Evolutionary conservation across 2,329 filamentous ascomycete species (phyloP).

Genomic region (Lasiodiplodia sp.): DNA sequence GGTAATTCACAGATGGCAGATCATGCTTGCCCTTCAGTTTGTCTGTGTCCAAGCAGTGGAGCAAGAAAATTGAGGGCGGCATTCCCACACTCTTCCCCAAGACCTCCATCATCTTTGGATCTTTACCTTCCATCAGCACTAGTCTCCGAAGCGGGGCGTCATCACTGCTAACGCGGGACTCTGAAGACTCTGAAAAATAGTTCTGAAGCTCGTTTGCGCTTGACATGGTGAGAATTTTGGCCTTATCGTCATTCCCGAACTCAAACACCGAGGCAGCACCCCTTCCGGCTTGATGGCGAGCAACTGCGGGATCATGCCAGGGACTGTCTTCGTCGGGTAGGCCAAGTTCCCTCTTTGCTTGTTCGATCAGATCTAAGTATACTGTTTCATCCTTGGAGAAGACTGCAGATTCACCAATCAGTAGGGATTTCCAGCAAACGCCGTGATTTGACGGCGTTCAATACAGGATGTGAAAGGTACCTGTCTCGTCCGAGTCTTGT

Average conservation of each 20-base stretch:
- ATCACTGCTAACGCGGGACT: neutral
- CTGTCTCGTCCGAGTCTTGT: too few relatives aligned
- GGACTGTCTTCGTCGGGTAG: neutral
- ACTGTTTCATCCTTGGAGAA: neutral
- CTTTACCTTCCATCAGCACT: neutral
- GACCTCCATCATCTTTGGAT: neutral
- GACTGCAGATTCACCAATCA: neutral
- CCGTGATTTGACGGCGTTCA: too few relatives aligned
- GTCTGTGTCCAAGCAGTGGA: neutral
- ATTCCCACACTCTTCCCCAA: neutral
- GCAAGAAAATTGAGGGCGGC: neutral
- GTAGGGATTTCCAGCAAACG: neutral
- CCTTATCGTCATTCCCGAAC: neutral
- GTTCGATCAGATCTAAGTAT: neutral
- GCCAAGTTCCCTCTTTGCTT: neutral
- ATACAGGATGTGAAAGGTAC: too few relatives aligned
- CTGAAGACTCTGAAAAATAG: neutral
- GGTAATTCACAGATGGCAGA: neutral
- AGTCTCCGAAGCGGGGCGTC: neutral
- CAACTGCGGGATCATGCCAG: neutral
- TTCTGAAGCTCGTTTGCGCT: neutral
- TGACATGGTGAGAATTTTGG: neutral
- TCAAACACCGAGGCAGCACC: neutral
- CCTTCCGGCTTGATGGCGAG: neutral
- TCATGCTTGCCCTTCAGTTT: neutral